A percentile compares a stretch with the other conserved stretches of the same genome.
These are phyloP conservation scores for Chaetomium globosum DNA, from an alignment of 2,329 filamentous ascomycete species.

Conservation along the genomic window DNA sequence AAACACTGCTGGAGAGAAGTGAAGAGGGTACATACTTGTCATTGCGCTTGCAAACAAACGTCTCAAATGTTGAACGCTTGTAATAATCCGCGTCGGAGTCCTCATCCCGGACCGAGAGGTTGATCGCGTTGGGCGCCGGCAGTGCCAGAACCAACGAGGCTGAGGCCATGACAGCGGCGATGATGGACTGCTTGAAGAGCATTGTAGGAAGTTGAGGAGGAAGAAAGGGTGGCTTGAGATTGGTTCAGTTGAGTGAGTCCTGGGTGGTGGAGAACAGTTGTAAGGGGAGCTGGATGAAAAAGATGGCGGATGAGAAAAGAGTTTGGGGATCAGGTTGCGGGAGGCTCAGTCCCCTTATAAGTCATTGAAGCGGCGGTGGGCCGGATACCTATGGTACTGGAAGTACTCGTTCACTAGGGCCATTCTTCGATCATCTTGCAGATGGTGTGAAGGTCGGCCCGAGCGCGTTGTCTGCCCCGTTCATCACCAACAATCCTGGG, in stretches of 20 bases:
- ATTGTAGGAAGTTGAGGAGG: neutral
- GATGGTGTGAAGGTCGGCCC: too few relatives aligned
- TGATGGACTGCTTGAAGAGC: constrained; percentile 16
- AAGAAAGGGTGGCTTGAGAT: neutral
- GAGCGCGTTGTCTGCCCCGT: too few relatives aligned
- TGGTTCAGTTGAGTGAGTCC: neutral
- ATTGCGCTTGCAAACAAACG: constrained; percentile 17
- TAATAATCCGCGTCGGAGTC: constrained; percentile 9
- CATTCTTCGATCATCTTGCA: neutral
- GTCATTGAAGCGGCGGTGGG: neutral
- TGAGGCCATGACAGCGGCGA: constrained; percentile 6
- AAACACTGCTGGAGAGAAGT: neutral
- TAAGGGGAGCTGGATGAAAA: neutral
- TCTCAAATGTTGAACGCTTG: constrained; percentile 9
- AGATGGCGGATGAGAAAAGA: neutral
- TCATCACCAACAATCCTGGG: too few relatives aligned
- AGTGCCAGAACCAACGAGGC: constrained; percentile 14
- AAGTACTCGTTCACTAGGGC: neutral
- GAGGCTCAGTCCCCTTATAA: neutral
- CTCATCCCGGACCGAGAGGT: constrained; percentile 14
- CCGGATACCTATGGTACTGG: neutral
- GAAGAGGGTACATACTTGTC: constrained; percentile 6
- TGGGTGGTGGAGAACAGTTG: neutral
- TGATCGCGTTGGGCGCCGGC: neutral
- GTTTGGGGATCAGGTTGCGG: neutral